Evolutionary conservation across 139 green algal genomes (phyloP), one percentile per base, ranked within the genome.

Genomic region (Eudorina sp.): DNA sequence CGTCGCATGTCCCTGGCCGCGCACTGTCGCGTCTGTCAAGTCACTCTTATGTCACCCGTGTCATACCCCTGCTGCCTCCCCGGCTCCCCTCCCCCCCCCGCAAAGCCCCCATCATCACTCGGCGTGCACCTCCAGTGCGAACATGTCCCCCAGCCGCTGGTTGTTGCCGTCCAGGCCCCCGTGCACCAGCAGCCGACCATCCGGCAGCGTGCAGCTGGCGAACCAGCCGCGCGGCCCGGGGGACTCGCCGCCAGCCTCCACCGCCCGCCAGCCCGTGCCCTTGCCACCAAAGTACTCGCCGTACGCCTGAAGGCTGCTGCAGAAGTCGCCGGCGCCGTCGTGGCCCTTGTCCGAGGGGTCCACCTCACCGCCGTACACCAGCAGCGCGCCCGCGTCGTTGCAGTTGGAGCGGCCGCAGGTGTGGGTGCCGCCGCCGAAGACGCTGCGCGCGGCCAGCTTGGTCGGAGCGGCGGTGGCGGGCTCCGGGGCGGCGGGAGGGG

Each of bases 301-400:
- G 38, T 60, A 85, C 4, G 14, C 58, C 78, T 75, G 74, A 1
- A 85, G 38, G 40, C 55, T 75, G 40, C 51, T 25, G 68, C 85
- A 89, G 74, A 94, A 96, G 69, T 89, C 48, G 13, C 93, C 93
- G 0, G 93, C 93, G 27, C 92, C 93, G 21, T 90, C 76, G 25
- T 94, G 91, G 16, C 91, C 92, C 76, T 91, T 92, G 83, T 88
- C 89, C 0, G 89, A 94, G 0, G 93, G 93, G 27, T 94, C 90
- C 73, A 96, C 92, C 83, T 96, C 93, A 1, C 93, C 93, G 0
- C 93, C 92, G 88, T 91, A 95, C 25, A 88, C 75, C 23, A 95
- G 43, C 0, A 95, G 8, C 19, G 86, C 84, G 45, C 53, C 75
- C 18, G 41, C 51, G 36, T 90, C 74, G 0, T 25, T 3, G 64